These are phyloP conservation scores for Scheffersomyces coipomensis DNA, from an alignment of 805 yeast genomes.

Conservation along the genomic window DNA sequence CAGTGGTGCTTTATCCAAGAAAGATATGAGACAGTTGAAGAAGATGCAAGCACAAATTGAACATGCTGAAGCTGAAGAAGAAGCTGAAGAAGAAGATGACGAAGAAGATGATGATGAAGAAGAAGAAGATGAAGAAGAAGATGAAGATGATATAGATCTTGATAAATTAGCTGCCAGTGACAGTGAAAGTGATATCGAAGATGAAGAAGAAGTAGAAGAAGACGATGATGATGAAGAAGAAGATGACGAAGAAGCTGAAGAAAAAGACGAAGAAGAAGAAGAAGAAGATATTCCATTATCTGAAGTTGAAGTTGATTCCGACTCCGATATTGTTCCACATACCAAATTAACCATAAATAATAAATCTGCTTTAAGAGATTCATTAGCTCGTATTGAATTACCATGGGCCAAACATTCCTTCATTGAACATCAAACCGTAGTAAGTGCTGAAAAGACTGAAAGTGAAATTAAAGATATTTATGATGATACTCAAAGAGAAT, in stretches of 20 bases:
- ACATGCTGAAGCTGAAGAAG: slow-evolving; percentile 17
- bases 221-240: slow-evolving; percentile 32
- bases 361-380: slow-evolving; percentile 72
- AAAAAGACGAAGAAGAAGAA: slow-evolving; percentile 55
- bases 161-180: slow-evolving; percentile 56
- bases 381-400: slow-evolving; percentile 63
- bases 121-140: slow-evolving; percentile 34
- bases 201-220: slow-evolving; percentile 27
- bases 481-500: slow-evolving; percentile 94
- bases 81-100: slow-evolving; percentile 30
- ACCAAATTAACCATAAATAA: slow-evolving; percentile 89
- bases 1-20: slow-evolving; percentile 55
- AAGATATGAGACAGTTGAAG: slow-evolving; percentile 60
- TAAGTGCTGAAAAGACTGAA: slow-evolving; percentile 60
- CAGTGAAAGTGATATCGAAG: slow-evolving; percentile 49
- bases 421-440: slow-evolving; percentile 78
- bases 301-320: slow-evolving; percentile 90
- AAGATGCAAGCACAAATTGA: slow-evolving; percentile 35
- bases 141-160: slow-evolving; percentile 30
- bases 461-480: slow-evolving; percentile 78
- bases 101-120: slow-evolving; percentile 46
- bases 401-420: slow-evolving; percentile 69
- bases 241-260: slow-evolving; percentile 46
- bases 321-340: slow-evolving; percentile 91
- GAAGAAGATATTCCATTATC: slow-evolving; percentile 85